Percentiles rank a stretch among this genome's conserved stretches.
Conservation (phyloP, 73 alveolate genomes). For the Blepharisma japonicum region DNA sequence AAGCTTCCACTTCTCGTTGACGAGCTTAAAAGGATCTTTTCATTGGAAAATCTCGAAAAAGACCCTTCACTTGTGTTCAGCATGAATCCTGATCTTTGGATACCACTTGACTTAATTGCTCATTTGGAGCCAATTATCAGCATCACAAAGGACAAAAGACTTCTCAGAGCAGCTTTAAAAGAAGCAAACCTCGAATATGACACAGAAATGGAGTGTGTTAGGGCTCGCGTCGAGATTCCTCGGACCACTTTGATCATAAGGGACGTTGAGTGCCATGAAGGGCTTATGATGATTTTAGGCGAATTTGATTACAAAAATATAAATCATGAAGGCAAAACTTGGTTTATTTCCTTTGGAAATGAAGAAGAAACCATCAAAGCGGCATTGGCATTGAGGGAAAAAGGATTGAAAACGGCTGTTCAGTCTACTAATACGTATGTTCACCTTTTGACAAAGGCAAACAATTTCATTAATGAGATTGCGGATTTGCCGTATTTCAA, state of each 20-base stretch:
- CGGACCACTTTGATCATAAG: neutral
- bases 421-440: too few species aligned
- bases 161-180: neutral
- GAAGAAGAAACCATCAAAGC: too few species aligned
- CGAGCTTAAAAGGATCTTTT: neutral
- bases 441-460: too few species aligned
- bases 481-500: too few species aligned
- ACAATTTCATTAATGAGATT: too few species aligned
- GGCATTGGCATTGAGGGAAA: too few species aligned
- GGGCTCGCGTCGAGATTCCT: neutral
- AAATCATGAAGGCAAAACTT: too few species aligned
- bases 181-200: neutral
- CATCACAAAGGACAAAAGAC: neutral
- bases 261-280: neutral
- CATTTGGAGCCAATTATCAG: neutral
- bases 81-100: constrained; percentile 11
- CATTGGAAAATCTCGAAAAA: neutral
- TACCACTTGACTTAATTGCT: neutral
- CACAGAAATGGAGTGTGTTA: neutral
- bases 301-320: too few species aligned
- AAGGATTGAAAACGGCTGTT: too few species aligned
- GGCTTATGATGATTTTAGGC: neutral
- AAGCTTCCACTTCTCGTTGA: neutral
- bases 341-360: too few species aligned
- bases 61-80: neutral